These are phyloP conservation scores for Bacterosira constricta DNA, from an alignment of 108 stramenopile species.

Conservation along the genomic window DNA sequence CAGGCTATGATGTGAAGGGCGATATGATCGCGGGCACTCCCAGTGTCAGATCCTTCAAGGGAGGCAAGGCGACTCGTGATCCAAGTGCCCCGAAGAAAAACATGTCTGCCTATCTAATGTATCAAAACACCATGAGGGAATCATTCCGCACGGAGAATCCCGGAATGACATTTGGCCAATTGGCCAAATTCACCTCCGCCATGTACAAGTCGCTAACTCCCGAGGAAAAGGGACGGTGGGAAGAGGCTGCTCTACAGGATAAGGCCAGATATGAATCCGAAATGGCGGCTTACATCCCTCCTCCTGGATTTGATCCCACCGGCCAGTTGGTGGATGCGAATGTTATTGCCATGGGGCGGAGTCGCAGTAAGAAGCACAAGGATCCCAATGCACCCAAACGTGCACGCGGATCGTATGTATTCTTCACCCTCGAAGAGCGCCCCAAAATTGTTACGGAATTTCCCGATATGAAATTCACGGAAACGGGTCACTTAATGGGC, in stretches of 20 bases:
- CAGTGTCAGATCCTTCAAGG: not conserved
- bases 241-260: conserved; percentile 27
- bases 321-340: not conserved
- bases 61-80: conserved; percentile 1
- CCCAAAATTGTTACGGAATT: conserved; percentile 56
- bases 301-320: conserved; percentile 22
- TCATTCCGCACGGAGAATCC: conserved; percentile 32
- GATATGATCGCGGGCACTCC: conserved; percentile 57
- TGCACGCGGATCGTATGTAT: conserved; percentile 41
- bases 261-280: conserved; percentile 34
- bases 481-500: conserved; percentile 72
- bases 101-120: conserved; percentile 33
- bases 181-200: conserved; percentile 29
- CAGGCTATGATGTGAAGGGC: conserved; percentile 86
- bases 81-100: conserved; percentile 35
- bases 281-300: conserved; percentile 35
- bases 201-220: conserved; percentile 22
- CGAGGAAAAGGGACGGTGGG: conserved; percentile 37
- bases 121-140: conserved; percentile 44
- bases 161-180: conserved; percentile 44
- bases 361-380: conserved; percentile 38
- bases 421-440: conserved; percentile 47
- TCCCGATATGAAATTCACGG: conserved; percentile 74
- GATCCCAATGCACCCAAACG: conserved; percentile 56
- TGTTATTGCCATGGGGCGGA: not conserved